Conservation (phyloP, 768 basidiomycete species). For the Leucocoprinus sp. region DNA sequence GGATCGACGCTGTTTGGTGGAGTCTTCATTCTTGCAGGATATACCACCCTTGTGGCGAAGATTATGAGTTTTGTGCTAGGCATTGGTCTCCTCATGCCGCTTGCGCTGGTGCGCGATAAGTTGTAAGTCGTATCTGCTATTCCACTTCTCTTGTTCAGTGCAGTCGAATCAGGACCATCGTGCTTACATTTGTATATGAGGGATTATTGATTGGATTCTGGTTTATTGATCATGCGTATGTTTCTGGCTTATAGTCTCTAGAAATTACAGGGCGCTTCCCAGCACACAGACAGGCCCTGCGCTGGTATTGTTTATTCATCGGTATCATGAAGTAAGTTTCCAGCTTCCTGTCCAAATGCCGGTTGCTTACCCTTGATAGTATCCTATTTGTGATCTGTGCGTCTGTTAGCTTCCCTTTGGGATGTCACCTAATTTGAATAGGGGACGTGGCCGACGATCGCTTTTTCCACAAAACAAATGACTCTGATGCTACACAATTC, state of each 20-base stretch:
- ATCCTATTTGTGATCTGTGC: constrained; percentile 82
- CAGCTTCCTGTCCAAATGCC: not conserved
- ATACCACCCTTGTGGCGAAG: constrained; percentile 86
- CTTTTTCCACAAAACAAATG: constrained; percentile 91
- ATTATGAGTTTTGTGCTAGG: constrained; percentile 87
- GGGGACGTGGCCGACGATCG: constrained; percentile 94
- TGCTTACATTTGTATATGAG: constrained; percentile 77
- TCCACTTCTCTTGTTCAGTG: not conserved
- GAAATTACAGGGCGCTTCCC: constrained; percentile 5
- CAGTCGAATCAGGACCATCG: constrained; percentile 56
- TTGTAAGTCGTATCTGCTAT: constrained; percentile 46
- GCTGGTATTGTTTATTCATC: constrained; percentile 79
- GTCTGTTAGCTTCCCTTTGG: constrained; percentile 19
- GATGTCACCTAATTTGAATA: constrained; percentile 20
- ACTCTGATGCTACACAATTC: constrained; percentile 90
- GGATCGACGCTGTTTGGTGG: constrained; percentile 80
- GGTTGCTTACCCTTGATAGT: constrained; percentile 28
- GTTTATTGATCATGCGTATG: constrained; percentile 90
- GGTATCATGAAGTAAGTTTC: constrained; percentile 74
- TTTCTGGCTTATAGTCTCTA: constrained; percentile 14
- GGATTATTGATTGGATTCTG: constrained; percentile 86
- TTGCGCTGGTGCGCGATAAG: constrained; percentile 84
- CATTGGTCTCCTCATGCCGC: constrained; percentile 77
- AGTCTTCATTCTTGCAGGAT: constrained; percentile 75
- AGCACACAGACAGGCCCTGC: constrained; percentile 54